Conservation (phyloP, 2,329 filamentous ascomycete species). For the Monilinia vaccinii-corymbosi region DNA sequence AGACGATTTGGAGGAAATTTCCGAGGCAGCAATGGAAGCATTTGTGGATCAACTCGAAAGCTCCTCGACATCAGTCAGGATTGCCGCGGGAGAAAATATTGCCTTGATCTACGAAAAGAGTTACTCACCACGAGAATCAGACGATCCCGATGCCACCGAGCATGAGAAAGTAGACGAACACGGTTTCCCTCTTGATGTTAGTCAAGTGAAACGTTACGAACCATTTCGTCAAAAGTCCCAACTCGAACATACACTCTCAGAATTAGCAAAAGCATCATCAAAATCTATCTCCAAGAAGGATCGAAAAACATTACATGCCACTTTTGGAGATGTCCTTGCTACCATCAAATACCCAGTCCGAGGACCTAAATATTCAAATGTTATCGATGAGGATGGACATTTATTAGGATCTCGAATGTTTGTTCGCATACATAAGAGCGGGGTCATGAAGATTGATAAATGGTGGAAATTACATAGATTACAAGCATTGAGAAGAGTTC, state of each 20-base stretch:
- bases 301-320: constrained; percentile 55
- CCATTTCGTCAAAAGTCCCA: constrained; percentile 56
- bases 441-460: constrained; percentile 55
- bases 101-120: constrained; percentile 63
- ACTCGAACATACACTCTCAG: constrained; percentile 48
- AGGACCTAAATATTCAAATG: constrained; percentile 57
- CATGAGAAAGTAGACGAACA: constrained; percentile 31
- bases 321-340: constrained; percentile 56
- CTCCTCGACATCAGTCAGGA: constrained; percentile 50
- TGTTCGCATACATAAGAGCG: constrained; percentile 48
- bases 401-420: constrained; percentile 54
- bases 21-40: constrained; percentile 54
- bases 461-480: constrained; percentile 67
- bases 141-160: constrained; percentile 35
- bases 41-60: constrained; percentile 64
- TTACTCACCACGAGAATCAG: constrained; percentile 36
- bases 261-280: constrained; percentile 50
- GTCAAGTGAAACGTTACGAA: constrained; percentile 53
- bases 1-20: constrained; percentile 55
- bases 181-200: constrained; percentile 30
- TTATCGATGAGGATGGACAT: constrained; percentile 49
- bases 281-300: constrained; percentile 58
- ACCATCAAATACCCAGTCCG: constrained; percentile 57
- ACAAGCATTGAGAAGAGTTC: constrained; percentile 48
- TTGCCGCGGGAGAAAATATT: constrained; percentile 64